Evolutionary conservation across 805 yeast species (phyloP).

Genomic region (Lipomyces yamadae): DNA sequence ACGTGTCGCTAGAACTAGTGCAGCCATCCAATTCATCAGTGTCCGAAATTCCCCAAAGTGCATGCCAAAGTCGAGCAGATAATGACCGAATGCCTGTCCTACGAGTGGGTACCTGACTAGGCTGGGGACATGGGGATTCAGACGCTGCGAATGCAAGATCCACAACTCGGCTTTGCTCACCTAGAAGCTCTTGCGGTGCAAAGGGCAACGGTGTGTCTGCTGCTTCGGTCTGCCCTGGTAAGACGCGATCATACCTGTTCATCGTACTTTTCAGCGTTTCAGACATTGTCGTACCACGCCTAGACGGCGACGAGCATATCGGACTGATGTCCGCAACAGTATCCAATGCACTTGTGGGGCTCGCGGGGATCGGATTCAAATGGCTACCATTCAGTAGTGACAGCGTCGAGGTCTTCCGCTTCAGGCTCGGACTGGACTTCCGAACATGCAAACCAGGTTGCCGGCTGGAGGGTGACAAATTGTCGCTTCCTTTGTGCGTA

Average conservation of each 20-base stretch:
- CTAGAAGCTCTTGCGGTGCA: background rate
- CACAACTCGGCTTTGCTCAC: background rate
- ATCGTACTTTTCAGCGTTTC: background rate
- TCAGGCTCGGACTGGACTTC: constrained; percentile 27
- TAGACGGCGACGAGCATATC: constrained; percentile 13
- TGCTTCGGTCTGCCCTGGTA: background rate
- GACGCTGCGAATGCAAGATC: background rate
- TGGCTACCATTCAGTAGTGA: constrained; percentile 13
- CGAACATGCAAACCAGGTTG: constrained; percentile 5
- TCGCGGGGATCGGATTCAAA: constrained; percentile 13
- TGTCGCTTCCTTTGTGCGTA: background rate
- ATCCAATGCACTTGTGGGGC: constrained; percentile 1
- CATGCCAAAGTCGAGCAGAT: background rate
- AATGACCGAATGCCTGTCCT: background rate
- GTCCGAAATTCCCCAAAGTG: background rate
- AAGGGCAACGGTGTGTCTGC: background rate
- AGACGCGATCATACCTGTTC: background rate
- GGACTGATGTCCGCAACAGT: background rate
- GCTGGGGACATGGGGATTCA: background rate
- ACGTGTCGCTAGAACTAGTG: background rate
- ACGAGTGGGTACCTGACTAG: background rate
- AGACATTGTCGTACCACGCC: background rate
- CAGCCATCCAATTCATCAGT: background rate
- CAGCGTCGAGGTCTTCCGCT: constrained; percentile 22
- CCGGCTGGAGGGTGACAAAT: background rate